These are phyloP conservation scores for Pythium pyrilobum DNA, from an alignment of 352 stramenopile species.

Conservation along the genomic window DNA sequence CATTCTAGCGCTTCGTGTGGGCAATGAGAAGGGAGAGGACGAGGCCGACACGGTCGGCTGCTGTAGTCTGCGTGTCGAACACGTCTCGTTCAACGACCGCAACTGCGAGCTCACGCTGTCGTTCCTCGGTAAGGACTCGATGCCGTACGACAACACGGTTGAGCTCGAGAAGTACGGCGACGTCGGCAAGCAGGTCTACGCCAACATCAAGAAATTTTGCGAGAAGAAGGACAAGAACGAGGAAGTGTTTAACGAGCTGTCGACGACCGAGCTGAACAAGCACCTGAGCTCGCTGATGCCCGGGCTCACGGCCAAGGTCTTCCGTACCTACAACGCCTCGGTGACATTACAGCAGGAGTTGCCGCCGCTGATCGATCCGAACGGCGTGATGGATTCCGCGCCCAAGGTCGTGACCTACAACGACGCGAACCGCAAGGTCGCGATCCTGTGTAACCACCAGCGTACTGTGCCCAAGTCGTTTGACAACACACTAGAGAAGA, in stretches of 20 bases:
- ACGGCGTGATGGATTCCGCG: constrained; percentile 58
- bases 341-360: constrained; percentile 98
- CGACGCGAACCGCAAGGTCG: constrained; percentile 99
- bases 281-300: constrained; percentile 99
- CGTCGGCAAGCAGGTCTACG: constrained; percentile 90
- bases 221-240: constrained; percentile 94
- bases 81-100: constrained; percentile 94
- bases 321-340: constrained; percentile 99
- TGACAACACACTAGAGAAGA: constrained; percentile 92
- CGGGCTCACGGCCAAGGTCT: constrained; percentile 99
- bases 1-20: constrained; percentile 98
- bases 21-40: constrained; percentile 99
- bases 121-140: constrained; percentile 99
- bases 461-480: constrained; percentile 97
- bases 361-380: constrained; percentile 43
- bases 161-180: constrained; percentile 89
- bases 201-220: constrained; percentile 97
- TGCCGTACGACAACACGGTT: constrained; percentile 99
- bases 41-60: constrained; percentile 99
- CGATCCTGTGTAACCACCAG: constrained; percentile 99
- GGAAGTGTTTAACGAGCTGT: constrained; percentile 98
- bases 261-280: constrained; percentile 95
- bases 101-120: constrained; percentile 96
- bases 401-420: constrained; percentile 99
- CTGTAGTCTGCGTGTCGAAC: constrained; percentile 98